Conservation (phyloP, 2,329 filamentous ascomycete species). For the Aspergillus fumigatiaffinis region DNA sequence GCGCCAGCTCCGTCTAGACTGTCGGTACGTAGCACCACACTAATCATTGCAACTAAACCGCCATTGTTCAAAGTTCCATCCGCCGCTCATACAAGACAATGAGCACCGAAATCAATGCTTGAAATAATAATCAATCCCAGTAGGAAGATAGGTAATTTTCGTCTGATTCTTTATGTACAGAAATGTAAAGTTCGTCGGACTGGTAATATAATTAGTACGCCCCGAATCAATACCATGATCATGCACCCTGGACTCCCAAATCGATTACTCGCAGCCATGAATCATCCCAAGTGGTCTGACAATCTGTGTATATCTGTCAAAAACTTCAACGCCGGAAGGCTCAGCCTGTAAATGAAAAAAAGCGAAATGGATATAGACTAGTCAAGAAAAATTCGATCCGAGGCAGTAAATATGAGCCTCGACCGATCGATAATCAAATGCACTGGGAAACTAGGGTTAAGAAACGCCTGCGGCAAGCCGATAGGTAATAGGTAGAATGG, state of each 20-base stretch:
- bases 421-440: neutral
- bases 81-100: neutral
- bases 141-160: slow-evolving; percentile 5
- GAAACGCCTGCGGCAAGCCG: neutral
- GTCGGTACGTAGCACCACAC: neutral
- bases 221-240: slow-evolving; percentile 6
- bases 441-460: neutral
- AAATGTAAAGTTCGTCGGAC: slow-evolving; percentile 14
- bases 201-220: slow-evolving; percentile 15
- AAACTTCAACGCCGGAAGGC: slow-evolving; percentile 11
- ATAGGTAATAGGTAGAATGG: neutral
- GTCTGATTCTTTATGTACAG: slow-evolving; percentile 23
- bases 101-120: neutral
- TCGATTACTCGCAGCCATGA: slow-evolving; percentile 11
- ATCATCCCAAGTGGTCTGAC: slow-evolving; percentile 14
- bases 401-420: neutral
- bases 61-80: too few relatives aligned
- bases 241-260: slow-evolving; percentile 18
- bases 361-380: neutral
- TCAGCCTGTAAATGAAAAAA: neutral
- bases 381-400: neutral
- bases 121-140: neutral
- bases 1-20: neutral
- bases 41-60: neutral
- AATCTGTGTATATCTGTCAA: slow-evolving; percentile 18